phyloP scores from a whole-genome alignment of 129 eudicot genomes.

The Cynara cardunculus region DNA sequence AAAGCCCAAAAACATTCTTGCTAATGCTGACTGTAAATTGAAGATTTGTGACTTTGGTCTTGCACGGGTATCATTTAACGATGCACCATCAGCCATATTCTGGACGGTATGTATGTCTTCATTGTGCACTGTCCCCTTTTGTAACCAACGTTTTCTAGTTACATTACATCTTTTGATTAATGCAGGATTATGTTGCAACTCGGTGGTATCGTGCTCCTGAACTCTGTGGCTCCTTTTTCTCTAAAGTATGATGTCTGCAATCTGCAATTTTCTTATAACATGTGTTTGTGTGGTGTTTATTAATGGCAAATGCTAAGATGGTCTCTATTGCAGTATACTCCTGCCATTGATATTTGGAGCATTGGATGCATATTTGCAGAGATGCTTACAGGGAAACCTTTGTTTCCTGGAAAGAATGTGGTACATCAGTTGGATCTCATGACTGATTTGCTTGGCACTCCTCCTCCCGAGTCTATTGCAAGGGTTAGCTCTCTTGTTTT shows the following conservation, averaged over 20 bases:
- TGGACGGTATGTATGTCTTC: slow-evolving; percentile 50
- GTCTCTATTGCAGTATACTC: slow-evolving; percentile 68
- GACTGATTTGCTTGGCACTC: slow-evolving; percentile 91
- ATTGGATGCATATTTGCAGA: slow-evolving; percentile 98
- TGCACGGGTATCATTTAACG: slow-evolving; percentile 71
- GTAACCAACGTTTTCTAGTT: not conserved
- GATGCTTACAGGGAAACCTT: slow-evolving; percentile 87
- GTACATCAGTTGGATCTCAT: slow-evolving; percentile 83
- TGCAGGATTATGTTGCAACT: slow-evolving; percentile 86
- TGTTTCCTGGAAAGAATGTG: slow-evolving; percentile 94
- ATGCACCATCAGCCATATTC: slow-evolving; percentile 69
- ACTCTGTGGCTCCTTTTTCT: slow-evolving; percentile 89
- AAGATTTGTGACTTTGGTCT: slow-evolving; percentile 80
- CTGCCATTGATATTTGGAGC: slow-evolving; percentile 99
- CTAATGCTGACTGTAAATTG: slow-evolving; percentile 73
- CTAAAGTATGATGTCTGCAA: slow-evolving; percentile 50
- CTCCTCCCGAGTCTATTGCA: slow-evolving; percentile 73
- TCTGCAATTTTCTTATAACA: not conserved
- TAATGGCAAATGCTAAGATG: slow-evolving; percentile 17
- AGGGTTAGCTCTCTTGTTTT: slow-evolving; percentile 46
- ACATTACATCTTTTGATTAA: not conserved
- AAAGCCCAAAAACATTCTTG: slow-evolving; percentile 71
- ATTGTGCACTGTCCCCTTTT: not conserved
- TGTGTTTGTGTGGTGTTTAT: not conserved
- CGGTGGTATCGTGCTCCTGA: slow-evolving; percentile 98